Conservation (phyloP, 768 basidiomycete species). For the Hemileccinum impolitum region DNA sequence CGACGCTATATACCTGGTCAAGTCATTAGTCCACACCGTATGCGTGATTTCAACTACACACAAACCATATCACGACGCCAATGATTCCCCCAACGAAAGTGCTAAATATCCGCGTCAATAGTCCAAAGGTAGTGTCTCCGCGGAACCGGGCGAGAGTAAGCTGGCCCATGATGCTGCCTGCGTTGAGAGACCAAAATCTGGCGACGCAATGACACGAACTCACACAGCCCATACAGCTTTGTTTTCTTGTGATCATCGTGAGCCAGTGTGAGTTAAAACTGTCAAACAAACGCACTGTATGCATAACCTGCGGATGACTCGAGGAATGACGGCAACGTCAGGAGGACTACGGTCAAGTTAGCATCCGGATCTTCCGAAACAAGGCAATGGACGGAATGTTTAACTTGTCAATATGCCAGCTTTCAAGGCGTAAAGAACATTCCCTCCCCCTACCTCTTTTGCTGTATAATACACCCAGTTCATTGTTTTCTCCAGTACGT, state of each 20-base stretch:
- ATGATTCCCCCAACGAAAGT: slow-evolving; percentile 65
- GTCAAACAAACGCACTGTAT: slow-evolving; percentile 42
- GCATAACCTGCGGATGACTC: slow-evolving; percentile 53
- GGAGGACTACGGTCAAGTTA: slow-evolving; percentile 39
- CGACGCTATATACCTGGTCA: slow-evolving; percentile 63
- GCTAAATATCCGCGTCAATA: slow-evolving; percentile 55
- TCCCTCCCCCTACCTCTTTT: slow-evolving; percentile 49
- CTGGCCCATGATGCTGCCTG: slow-evolving; percentile 67
- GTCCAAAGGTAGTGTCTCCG: slow-evolving; percentile 70
- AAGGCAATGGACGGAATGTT: slow-evolving; percentile 4
- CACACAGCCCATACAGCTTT: slow-evolving; percentile 72
- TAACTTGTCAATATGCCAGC: slow-evolving; percentile 61
- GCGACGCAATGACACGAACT: slow-evolving; percentile 15
- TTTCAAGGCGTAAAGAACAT: slow-evolving; percentile 67
- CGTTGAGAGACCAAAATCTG: background rate
- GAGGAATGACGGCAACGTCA: slow-evolving; percentile 60
- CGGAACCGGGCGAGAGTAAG: slow-evolving; percentile 67
- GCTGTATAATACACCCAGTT: slow-evolving; percentile 41
- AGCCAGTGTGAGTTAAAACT: slow-evolving; percentile 3
- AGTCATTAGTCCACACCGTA: background rate
- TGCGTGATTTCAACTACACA: background rate
- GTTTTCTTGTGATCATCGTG: slow-evolving; percentile 40
- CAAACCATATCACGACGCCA: slow-evolving; percentile 67
- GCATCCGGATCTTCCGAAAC: background rate
- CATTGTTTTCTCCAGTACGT: slow-evolving; percentile 51